Evolutionary conservation across 1,139 yeast species (phyloP).

Genomic region (Blastobotrys arbuscula): DNA sequence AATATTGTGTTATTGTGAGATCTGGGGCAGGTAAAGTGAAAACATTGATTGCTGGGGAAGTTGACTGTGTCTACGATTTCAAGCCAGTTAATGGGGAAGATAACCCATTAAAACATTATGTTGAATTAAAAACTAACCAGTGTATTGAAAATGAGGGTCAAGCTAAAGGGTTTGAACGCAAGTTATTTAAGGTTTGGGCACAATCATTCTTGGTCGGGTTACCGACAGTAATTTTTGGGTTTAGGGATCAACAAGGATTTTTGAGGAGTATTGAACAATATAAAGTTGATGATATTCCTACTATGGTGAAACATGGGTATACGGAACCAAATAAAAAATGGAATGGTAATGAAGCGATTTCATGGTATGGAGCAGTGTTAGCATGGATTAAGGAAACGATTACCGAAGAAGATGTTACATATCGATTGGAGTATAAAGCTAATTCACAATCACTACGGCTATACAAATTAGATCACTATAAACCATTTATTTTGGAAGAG

Average conservation of each 20-base stretch:
- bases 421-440: constrained; percentile 41
- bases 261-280: constrained; percentile 67
- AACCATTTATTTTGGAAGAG: constrained; percentile 44
- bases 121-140: constrained; percentile 74
- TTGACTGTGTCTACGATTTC: constrained; percentile 84
- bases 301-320: constrained; percentile 40
- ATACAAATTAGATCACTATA: constrained; percentile 34
- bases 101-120: constrained; percentile 62
- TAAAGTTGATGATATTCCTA: constrained; percentile 73
- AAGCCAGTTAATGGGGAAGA: constrained; percentile 47
- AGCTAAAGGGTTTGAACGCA: constrained; percentile 56
- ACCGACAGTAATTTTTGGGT: constrained; percentile 74
- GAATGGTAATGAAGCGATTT: constrained; percentile 73
- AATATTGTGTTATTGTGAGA: constrained; percentile 68
- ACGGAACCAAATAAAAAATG: constrained; percentile 33
- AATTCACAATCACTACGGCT: constrained; percentile 39
- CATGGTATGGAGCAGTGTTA: constrained; percentile 78
- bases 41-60: constrained; percentile 79
- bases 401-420: constrained; percentile 43
- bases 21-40: constrained; percentile 77
- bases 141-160: constrained; percentile 49
- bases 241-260: constrained; percentile 64
- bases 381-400: constrained; percentile 65
- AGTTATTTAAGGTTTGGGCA: constrained; percentile 83
- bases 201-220: constrained; percentile 88